These are phyloP conservation scores for Mikania micrantha DNA, from an alignment of 129 eudicot species.

Conservation along the genomic window DNA sequence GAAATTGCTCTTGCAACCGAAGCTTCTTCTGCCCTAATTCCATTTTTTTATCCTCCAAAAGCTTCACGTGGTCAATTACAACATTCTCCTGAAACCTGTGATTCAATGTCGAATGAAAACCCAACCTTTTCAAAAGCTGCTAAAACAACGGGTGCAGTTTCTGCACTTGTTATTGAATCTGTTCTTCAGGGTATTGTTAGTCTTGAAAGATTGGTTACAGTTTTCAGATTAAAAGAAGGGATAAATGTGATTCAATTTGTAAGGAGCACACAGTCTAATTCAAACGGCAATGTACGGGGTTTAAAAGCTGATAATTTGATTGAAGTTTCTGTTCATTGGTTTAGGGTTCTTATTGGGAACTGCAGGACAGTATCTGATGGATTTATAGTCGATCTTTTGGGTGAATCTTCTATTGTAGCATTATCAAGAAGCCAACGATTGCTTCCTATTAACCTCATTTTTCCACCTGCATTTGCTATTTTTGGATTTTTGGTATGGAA, in stretches of 20 bases:
- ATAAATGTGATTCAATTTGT: slow-evolving; percentile 71
- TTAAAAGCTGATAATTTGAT: slow-evolving; percentile 53
- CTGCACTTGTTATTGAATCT: slow-evolving; percentile 79
- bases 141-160: slow-evolving; percentile 61
- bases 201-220: slow-evolving; percentile 87
- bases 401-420: slow-evolving; percentile 77
- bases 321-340: slow-evolving; percentile 92
- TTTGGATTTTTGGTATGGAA: slow-evolving; percentile 85
- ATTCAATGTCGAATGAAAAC: slow-evolving; percentile 45
- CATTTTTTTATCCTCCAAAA: slow-evolving; percentile 63
- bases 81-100: slow-evolving; percentile 63
- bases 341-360: slow-evolving; percentile 90
- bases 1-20: slow-evolving; percentile 98
- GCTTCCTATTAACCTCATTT: slow-evolving; percentile 70
- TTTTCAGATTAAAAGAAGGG: slow-evolving; percentile 80
- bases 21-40: slow-evolving; percentile 77
- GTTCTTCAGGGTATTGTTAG: slow-evolving; percentile 82
- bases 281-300: slow-evolving; percentile 71
- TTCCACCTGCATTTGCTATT: slow-evolving; percentile 84
- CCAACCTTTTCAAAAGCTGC: slow-evolving; percentile 47
- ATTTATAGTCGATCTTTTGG: slow-evolving; percentile 72
- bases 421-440: slow-evolving; percentile 81
- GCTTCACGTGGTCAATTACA: slow-evolving; percentile 72
- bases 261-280: slow-evolving; percentile 59
- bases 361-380: slow-evolving; percentile 86